Percentiles rank a stretch among this genome's conserved stretches.
phyloP scores from a whole-genome alignment of 208 protist species.

The Leishmania mexicana region DNA sequence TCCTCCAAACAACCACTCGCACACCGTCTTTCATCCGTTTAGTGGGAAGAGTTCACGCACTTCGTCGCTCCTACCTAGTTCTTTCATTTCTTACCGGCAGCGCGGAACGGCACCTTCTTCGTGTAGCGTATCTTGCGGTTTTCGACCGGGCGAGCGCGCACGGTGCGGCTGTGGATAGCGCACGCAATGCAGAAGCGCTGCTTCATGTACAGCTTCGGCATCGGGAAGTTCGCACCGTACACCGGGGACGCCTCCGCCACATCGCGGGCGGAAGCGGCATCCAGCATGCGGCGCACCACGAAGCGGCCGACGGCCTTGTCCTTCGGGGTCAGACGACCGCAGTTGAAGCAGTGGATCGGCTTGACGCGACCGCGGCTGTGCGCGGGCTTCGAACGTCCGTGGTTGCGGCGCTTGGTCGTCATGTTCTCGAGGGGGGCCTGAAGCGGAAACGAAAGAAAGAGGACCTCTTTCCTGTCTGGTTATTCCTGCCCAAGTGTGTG shows the following conservation, averaged over 20 bases:
- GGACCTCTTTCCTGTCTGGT: not conserved
- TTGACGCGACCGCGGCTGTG: constrained; percentile 90
- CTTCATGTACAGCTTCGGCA: constrained; percentile 99
- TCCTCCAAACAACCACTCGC: not conserved
- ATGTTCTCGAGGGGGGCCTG: constrained; percentile 36
- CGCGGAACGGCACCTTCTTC: constrained; percentile 79
- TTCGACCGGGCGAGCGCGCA: constrained; percentile 89
- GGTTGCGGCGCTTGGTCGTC: constrained; percentile 95
- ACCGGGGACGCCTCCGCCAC: constrained; percentile 95
- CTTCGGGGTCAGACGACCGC: constrained; percentile 90
- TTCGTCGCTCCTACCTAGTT: not conserved
- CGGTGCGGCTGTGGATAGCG: constrained; percentile 98
- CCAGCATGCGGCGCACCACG: constrained; percentile 98
- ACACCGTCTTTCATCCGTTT: not conserved
- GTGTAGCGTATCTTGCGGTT: constrained; percentile 89
- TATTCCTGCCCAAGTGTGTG: not conserved
- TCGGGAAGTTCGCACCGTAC: constrained; percentile 91
- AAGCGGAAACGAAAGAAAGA: not conserved
- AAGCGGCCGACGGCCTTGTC: constrained; percentile 99
- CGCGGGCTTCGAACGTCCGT: constrained; percentile 92
- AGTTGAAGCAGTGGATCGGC: constrained; percentile 95
- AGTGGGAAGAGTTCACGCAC: not conserved
- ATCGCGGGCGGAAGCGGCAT: constrained; percentile 97
- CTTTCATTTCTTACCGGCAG: constrained; percentile 25
- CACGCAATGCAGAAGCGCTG: constrained; percentile 99